Evolutionary conservation across 2,329 filamentous ascomycete genomes (phyloP).

Genomic region (Xylaria sp.): DNA sequence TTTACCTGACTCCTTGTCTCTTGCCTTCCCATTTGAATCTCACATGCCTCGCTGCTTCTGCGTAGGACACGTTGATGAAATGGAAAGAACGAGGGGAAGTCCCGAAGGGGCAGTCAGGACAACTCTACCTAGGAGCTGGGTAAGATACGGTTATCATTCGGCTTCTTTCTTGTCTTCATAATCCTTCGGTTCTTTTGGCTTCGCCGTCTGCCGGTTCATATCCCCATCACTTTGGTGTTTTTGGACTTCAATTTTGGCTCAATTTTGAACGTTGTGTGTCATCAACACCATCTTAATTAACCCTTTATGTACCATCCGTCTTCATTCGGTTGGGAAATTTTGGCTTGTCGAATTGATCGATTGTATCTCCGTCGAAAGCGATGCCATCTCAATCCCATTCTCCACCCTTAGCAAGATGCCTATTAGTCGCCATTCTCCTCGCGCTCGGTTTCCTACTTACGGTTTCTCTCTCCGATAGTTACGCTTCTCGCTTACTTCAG

Average conservation of each 20-base stretch:
- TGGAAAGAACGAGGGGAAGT: constrained; percentile 17
- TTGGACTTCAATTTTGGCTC: constrained; percentile 48
- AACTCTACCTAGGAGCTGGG: background rate
- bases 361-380: constrained; percentile 17
- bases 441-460: constrained; percentile 35
- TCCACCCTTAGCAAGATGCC: constrained; percentile 35
- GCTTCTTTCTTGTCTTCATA: constrained; percentile 19
- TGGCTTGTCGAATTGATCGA: background rate
- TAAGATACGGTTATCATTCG: background rate
- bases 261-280: constrained; percentile 41
- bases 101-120: constrained; percentile 5
- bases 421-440: constrained; percentile 38
- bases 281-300: constrained; percentile 35
- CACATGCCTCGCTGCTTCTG: constrained; percentile 11
- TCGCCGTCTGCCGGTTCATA: constrained; percentile 30
- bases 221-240: constrained; percentile 45
- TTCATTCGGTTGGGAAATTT: constrained; percentile 9
- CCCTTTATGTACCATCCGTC: constrained; percentile 27
- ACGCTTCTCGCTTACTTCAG: constrained; percentile 24
- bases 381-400: constrained; percentile 38
- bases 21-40: background rate
- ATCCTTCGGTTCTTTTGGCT: constrained; percentile 38
- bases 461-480: constrained; percentile 26
- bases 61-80: background rate
- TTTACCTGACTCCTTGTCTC: constrained; percentile 5